phyloP scores from a whole-genome alignment of 2,329 filamentous ascomycete species.

The Ascocoryne sarcoides region DNA sequence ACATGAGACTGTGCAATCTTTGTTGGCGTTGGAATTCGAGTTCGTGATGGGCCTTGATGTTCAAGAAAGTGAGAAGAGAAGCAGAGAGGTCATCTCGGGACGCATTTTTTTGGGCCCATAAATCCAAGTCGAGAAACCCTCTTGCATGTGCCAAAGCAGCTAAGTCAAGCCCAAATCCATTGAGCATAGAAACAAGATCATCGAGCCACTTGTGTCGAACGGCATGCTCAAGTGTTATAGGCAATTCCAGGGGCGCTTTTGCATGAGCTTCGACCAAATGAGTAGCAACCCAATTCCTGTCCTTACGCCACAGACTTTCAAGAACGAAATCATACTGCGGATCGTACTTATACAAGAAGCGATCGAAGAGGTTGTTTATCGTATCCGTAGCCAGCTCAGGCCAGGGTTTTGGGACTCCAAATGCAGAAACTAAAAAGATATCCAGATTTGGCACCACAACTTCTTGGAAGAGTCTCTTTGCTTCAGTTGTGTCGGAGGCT shows the following conservation, averaged over 20 bases:
- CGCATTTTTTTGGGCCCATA: conserved; percentile 68
- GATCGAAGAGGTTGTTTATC: conserved; percentile 67
- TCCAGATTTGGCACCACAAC: conserved; percentile 66
- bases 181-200: conserved; percentile 53
- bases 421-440: conserved; percentile 70
- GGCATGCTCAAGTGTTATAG: conserved; percentile 69
- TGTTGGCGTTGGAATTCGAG: conserved; percentile 62
- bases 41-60: conserved; percentile 78
- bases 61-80: conserved; percentile 69
- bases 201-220: conserved; percentile 77
- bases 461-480: conserved; percentile 56
- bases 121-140: conserved; percentile 67
- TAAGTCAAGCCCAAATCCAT: conserved; percentile 80
- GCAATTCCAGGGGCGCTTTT: conserved; percentile 56
- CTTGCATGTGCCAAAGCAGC: conserved; percentile 78
- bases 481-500: conserved; percentile 54
- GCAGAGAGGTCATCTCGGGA: conserved; percentile 55
- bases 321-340: conserved; percentile 80
- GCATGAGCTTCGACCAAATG: conserved; percentile 72
- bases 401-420: conserved; percentile 71
- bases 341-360: conserved; percentile 72
- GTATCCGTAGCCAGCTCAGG: conserved; percentile 66
- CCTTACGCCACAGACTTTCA: conserved; percentile 84
- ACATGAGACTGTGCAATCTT: conserved; percentile 59
- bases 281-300: conserved; percentile 76